Base-by-base conservation (phyloP, 1,139 yeast species). In the Taphrina deformans region DNA sequence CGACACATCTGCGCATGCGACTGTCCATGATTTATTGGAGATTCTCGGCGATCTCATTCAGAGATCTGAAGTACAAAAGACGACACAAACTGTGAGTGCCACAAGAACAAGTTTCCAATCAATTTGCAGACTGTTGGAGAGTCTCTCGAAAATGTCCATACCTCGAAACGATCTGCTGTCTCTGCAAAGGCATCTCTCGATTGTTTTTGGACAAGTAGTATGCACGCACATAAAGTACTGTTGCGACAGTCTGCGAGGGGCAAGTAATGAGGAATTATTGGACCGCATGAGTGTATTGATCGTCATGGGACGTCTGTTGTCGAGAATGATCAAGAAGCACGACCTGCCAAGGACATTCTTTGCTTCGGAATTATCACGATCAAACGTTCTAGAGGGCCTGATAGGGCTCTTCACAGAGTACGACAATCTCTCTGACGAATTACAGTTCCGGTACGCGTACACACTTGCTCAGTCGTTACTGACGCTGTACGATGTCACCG, bases 331-430 rank as follows among this genome's bases (percentile, higher is more conserved):
- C 14, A 45, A 50, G 40, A 38, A 23, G 26, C 38, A 59, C 41
- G 31, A 38, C 6, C 16, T 59, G 29, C 14, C 46, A 16, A 24
- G 29, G 5, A 29, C 38, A 3, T n/a, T 41, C 14, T 59, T 59
- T 50, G 56, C 63, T 6, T 23, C 45, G 21, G 63, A 59, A 7
- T 12, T 59, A 26, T 24, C 48, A 7, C 63, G 45, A 18, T 35
- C 56, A 10, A 40, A 50, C n/a, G 29, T 29, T 10, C 7, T 38
- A 3, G 35, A 40, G n/a, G 50, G 41, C 14, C 18, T 44, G 31
- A 24, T 50, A 3, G 29, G 38, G 3, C 29, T 50, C 12, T 59
- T 59, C 35, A n/a, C 55, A 16, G 33, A 33, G 9, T 7, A 26
- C 18, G 35, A 27, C 35, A 21, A 29, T 16, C 18, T 48, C 35